Conservation (phyloP, 768 basidiomycete species). For the Porphyrellus cyaneotinctus region DNA sequence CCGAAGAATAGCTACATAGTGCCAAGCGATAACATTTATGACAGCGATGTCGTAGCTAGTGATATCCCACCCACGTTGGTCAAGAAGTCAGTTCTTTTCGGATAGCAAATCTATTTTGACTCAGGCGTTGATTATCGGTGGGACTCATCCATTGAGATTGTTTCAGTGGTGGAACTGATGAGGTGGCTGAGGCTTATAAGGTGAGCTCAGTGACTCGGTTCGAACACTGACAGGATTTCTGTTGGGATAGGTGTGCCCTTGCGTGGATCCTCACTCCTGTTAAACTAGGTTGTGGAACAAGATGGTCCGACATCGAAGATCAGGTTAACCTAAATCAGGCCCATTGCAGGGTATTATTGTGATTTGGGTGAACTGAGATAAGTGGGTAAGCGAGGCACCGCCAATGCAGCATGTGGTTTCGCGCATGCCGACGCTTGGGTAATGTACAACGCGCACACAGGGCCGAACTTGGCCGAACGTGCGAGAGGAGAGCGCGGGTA, state of each 20-base stretch:
- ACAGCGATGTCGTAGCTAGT: not conserved
- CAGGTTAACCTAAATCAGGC: not conserved
- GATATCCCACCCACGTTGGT: constrained; percentile 12
- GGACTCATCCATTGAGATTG: no score
- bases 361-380: not conserved
- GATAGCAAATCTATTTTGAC: not conserved
- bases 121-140: not conserved
- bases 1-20: constrained; percentile 5
- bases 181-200: not conserved
- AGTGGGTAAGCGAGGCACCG: not conserved
- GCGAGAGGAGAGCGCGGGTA: constrained; percentile 9
- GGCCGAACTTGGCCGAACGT: not conserved
- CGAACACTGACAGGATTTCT: no score
- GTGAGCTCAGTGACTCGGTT: no score
- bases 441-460: not conserved
- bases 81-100: constrained; percentile 8
- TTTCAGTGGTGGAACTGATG: not conserved
- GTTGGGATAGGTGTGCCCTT: not conserved
- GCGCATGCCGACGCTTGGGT: constrained; percentile 5
- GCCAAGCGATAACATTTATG: constrained; percentile 2
- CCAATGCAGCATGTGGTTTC: not conserved
- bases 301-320: not conserved
- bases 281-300: not conserved
- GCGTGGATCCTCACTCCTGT: not conserved
- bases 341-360: not conserved